A percentile compares a stretch with the other conserved stretches of the same genome.
Conservation (phyloP, 768 basidiomycete genomes). For the Leccinum obscurum region DNA sequence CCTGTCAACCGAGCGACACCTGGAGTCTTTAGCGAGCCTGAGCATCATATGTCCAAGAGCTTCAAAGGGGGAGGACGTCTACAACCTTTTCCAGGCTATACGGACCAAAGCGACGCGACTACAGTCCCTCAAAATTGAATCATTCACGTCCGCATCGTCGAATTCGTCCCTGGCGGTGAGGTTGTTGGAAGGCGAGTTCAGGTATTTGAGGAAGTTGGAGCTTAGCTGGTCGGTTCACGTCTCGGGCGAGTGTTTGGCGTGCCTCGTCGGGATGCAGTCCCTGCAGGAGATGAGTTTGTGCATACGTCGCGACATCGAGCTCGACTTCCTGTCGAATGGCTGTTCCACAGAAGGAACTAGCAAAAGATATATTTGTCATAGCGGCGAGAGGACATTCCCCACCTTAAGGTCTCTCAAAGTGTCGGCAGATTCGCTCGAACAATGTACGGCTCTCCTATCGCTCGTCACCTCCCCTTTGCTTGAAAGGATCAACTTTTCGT, state of each 20-base stretch:
- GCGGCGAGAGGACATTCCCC: slow-evolving; percentile 21
- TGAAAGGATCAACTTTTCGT: slow-evolving; percentile 25
- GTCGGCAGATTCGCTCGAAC: slow-evolving; percentile 25
- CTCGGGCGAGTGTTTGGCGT: slow-evolving; percentile 23
- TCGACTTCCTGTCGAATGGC: slow-evolving; percentile 14
- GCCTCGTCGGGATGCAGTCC: slow-evolving; percentile 22
- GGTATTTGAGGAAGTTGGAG: slow-evolving; percentile 23
- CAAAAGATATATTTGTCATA: background rate
- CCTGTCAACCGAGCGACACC: slow-evolving; percentile 17
- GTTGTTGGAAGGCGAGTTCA: slow-evolving; percentile 19
- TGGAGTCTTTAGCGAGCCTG: slow-evolving; percentile 22
- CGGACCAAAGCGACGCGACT: slow-evolving; percentile 20
- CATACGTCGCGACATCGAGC: slow-evolving; percentile 20
- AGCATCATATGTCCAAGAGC: slow-evolving; percentile 28
- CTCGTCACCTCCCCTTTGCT: slow-evolving; percentile 26
- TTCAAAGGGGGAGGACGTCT: slow-evolving; percentile 17
- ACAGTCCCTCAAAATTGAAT: slow-evolving; percentile 24
- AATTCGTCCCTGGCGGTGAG: slow-evolving; percentile 17
- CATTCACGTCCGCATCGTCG: slow-evolving; percentile 17
- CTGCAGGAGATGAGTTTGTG: slow-evolving; percentile 26
- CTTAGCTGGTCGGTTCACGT: slow-evolving; percentile 27
- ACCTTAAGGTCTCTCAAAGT: slow-evolving; percentile 26
- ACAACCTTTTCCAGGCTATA: slow-evolving; percentile 25
- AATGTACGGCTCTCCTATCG: slow-evolving; percentile 29
- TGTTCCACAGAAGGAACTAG: slow-evolving; percentile 2